Evolutionary conservation across 495 filamentous ascomycete genomes (phyloP), one percentile per base, ranked within the genome.

Genomic region (Penicillium fimorum): DNA sequence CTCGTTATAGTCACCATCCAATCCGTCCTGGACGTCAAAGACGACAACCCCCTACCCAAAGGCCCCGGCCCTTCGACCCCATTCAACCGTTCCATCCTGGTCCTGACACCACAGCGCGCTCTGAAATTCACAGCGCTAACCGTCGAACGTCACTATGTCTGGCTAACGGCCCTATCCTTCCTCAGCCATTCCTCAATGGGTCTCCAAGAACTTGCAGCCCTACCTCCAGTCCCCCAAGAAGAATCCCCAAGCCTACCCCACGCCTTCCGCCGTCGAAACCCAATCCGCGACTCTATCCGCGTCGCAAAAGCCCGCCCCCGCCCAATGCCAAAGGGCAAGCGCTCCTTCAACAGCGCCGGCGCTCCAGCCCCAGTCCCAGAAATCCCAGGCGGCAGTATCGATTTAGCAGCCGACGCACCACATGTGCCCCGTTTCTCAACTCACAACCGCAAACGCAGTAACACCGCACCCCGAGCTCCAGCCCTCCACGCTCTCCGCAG

Each of bases 1-100:
- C 33, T 45, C 0, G 37, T 33, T 42, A 48, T 66, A 97, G 93
- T 98, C 65, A 82, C 81, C 17, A 97, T 98, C 61, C 92, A 97
- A 75, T 97, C 94, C 32, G 94, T 97, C 10, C 76, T 98, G 17
- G 94, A 98, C 61, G 94, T 98, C 62, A 92, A 93, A 68, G 94
- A 98, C 65, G 89, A 96, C 71, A 94, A 92, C 50, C 90, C 92
- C 5, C 63, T 88, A 50, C 95, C 94, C 3, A 93, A 92, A 66
- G 83, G 84, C 56, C 69, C 79, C 38, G 77, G 69, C 48, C 56
- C 70, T 15, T 68, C 80, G 8, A 68, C 75, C 17, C 75, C 88
- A 2, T 97, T 96, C 78, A 90, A 95, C 67, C 88, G 94, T 50
- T 97, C 94, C 1, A 98, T 98, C 62, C 75, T 98, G 33, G 95